Percentiles rank a stretch among this genome's conserved stretches.
Evolutionary conservation across 1,284 basidiomycete genomes (phyloP).

Genomic region (Leccinum angustisporum): DNA sequence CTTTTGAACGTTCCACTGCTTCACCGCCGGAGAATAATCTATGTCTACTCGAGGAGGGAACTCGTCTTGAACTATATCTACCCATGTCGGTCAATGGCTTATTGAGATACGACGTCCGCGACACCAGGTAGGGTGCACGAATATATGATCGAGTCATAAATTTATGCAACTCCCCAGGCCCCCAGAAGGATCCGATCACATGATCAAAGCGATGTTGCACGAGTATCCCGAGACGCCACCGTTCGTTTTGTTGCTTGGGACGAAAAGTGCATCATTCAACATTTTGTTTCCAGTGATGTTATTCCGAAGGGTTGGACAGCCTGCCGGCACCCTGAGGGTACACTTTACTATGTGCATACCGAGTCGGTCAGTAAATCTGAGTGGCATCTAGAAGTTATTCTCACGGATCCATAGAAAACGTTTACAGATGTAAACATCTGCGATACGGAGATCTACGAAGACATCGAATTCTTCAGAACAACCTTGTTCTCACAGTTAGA

Average conservation of each 20-base stretch:
- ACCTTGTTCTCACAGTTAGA: slow-evolving; percentile 15
- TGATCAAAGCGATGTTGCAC: slow-evolving; percentile 18
- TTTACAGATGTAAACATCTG: slow-evolving; percentile 32
- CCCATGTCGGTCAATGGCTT: slow-evolving; percentile 17
- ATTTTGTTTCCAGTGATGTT: slow-evolving; percentile 11
- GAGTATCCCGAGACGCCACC: slow-evolving; percentile 15
- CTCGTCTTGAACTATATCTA: background rate
- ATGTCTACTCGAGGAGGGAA: slow-evolving; percentile 5
- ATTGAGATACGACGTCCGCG: slow-evolving; percentile 17
- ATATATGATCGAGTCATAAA: background rate
- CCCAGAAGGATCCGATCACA: slow-evolving; percentile 1
- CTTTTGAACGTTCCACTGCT: background rate
- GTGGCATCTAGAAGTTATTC: background rate
- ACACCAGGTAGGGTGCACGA: slow-evolving; percentile 12
- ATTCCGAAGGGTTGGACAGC: slow-evolving; percentile 27
- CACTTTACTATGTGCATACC: slow-evolving; percentile 30
- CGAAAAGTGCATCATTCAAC: background rate
- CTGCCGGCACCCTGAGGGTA: slow-evolving; percentile 31
- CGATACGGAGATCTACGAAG: slow-evolving; percentile 12
- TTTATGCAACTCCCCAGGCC: slow-evolving; percentile 14
- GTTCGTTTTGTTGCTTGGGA: slow-evolving; percentile 16
- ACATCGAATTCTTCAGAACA: slow-evolving; percentile 25
- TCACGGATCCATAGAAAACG: slow-evolving; percentile 24
- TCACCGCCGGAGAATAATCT: background rate
- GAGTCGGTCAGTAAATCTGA: slow-evolving; percentile 23